These are phyloP conservation scores for Beauveria bassiana DNA, from an alignment of 2,329 filamentous ascomycete species.

Conservation along the genomic window DNA sequence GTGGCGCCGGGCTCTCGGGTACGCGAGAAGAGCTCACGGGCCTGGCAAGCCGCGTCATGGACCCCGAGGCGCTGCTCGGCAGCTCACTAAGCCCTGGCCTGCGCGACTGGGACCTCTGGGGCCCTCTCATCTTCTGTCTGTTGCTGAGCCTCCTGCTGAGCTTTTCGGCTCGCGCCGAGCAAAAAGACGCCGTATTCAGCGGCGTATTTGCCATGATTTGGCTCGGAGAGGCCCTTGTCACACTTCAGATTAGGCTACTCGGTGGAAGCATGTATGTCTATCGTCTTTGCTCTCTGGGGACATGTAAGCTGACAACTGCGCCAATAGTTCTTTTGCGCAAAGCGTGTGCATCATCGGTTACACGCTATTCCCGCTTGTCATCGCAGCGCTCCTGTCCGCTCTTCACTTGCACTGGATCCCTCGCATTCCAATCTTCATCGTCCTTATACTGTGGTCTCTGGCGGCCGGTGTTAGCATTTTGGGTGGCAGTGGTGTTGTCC, in stretches of 20 bases:
- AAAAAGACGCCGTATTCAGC: slow-evolving; percentile 85
- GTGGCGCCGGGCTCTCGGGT: slow-evolving; percentile 49
- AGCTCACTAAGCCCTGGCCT: slow-evolving; percentile 81
- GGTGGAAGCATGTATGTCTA: slow-evolving; percentile 88
- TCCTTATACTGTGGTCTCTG: slow-evolving; percentile 85
- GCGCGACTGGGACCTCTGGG: slow-evolving; percentile 97
- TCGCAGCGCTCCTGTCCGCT: slow-evolving; percentile 84
- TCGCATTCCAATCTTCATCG: slow-evolving; percentile 81
- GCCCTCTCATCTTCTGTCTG: slow-evolving; percentile 88
- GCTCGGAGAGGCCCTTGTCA: slow-evolving; percentile 94
- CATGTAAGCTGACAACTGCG: slow-evolving; percentile 16
- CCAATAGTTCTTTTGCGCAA: slow-evolving; percentile 83
- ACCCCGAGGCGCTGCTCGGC: slow-evolving; percentile 54
- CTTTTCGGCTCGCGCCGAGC: slow-evolving; percentile 67
- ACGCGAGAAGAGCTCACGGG: slow-evolving; percentile 56
- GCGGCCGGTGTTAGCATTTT: slow-evolving; percentile 94
- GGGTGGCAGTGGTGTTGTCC: slow-evolving; percentile 88
- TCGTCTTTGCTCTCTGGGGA: neutral
- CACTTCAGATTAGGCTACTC: slow-evolving; percentile 92
- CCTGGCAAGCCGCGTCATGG: slow-evolving; percentile 54
- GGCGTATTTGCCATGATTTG: slow-evolving; percentile 96
- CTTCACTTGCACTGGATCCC: slow-evolving; percentile 70
- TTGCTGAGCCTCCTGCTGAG: slow-evolving; percentile 82
- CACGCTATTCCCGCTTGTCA: slow-evolving; percentile 92
- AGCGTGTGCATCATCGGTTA: slow-evolving; percentile 98